phyloP scores from a whole-genome alignment of 192 early-diverging fungal species.

The Podila minutissima region DNA sequence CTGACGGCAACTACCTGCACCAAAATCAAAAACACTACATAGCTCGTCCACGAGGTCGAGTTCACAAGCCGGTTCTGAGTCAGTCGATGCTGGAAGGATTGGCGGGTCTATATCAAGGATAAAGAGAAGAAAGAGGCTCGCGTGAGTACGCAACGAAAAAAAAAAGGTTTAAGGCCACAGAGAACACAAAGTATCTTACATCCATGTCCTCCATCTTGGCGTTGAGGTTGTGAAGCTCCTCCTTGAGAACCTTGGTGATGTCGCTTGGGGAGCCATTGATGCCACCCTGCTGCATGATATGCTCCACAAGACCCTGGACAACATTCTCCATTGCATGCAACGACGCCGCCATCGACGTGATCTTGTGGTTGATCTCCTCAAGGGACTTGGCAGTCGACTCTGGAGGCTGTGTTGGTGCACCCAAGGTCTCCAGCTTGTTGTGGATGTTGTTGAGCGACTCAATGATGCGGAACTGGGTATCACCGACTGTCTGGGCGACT shows the following conservation, averaged over 20 bases:
- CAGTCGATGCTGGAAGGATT: constrained; percentile 37
- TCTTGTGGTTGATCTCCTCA: constrained; percentile 33
- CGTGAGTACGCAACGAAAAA: background rate
- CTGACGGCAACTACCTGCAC: constrained; percentile 30
- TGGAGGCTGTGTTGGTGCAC: constrained; percentile 31
- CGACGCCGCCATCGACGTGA: constrained; percentile 26
- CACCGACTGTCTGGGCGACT: constrained; percentile 17
- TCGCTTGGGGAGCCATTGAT: background rate
- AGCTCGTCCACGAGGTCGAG: constrained; percentile 39
- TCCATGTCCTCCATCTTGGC: constrained; percentile 52
- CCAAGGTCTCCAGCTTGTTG: constrained; percentile 37
- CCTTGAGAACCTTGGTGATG: constrained; percentile 36
- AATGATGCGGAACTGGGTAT: constrained; percentile 39
- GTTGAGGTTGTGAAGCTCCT: constrained; percentile 33
- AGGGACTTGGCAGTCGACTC: constrained; percentile 19
- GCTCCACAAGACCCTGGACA: constrained; percentile 46
- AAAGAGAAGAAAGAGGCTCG: background rate
- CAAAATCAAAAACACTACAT: constrained; percentile 39
- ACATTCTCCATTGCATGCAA: constrained; percentile 48
- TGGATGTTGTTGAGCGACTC: constrained; percentile 49
- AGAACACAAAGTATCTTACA: background rate
- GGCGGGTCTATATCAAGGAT: constrained; percentile 4
- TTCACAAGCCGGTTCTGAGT: constrained; percentile 37
- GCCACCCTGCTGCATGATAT: constrained; percentile 28
- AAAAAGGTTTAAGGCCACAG: background rate